Evolutionary conservation across 768 basidiomycete genomes (phyloP).

Genomic region (Paxillus involutus): DNA sequence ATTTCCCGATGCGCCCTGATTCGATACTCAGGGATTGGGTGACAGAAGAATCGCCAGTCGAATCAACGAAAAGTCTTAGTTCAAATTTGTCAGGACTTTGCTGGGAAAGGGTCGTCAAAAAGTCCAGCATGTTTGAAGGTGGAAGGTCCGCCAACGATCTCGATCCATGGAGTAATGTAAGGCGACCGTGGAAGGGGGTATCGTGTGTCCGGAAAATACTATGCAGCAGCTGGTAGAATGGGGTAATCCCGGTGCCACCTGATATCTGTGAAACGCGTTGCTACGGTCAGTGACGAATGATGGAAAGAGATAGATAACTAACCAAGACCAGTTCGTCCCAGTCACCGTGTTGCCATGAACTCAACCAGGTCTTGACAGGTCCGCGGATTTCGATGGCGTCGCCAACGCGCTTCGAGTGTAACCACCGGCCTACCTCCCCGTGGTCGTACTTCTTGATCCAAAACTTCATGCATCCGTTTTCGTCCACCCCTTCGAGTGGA

Average conservation of each 20-base stretch:
- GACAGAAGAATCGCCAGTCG: conserved; percentile 20
- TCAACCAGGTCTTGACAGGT: conserved; percentile 65
- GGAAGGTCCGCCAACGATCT: conserved; percentile 63
- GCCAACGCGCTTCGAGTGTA: conserved; percentile 67
- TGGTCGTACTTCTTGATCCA: conserved; percentile 81
- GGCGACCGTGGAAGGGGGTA: conserved; percentile 44
- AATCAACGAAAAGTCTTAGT: conserved; percentile 65
- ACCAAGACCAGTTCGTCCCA: conserved; percentile 88
- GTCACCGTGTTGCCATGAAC: conserved; percentile 43
- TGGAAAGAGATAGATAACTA: conserved; percentile 1
- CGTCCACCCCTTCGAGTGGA: conserved; percentile 70
- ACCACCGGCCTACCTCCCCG: conserved; percentile 83
- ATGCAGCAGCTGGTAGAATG: conserved; percentile 78
- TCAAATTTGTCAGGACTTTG: conserved; percentile 55
- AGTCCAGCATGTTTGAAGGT: conserved; percentile 58
- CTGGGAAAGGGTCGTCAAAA: conserved; percentile 47
- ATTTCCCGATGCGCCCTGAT: conserved; percentile 55
- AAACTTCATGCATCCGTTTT: conserved; percentile 64
- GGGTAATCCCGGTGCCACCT: conserved; percentile 86
- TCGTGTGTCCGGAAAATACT: conserved; percentile 39
- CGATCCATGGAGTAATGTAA: conserved; percentile 75
- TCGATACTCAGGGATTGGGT: conserved; percentile 29
- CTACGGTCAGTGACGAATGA: neutral
- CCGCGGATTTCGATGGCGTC: conserved; percentile 76
- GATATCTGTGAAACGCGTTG: conserved; percentile 56